These are phyloP conservation scores for Thermothelomyces thermophilus DNA, from an alignment of 2,329 filamentous ascomycete genomes.

Conservation along the genomic window DNA sequence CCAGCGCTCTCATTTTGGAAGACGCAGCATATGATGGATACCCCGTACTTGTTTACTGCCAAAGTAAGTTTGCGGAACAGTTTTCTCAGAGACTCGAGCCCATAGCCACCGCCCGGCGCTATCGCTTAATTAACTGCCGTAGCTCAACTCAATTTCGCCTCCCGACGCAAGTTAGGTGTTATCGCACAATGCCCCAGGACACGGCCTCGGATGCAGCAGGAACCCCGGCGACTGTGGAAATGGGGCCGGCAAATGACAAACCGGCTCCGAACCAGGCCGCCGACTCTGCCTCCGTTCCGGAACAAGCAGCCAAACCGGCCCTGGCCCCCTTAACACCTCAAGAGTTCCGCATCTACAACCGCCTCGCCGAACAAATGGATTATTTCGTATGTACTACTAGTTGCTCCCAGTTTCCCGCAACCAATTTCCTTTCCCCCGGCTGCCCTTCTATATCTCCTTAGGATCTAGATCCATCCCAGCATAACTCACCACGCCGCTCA, in stretches of 20 bases:
- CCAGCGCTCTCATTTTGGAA: background rate
- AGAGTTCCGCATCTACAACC: conserved; percentile 66
- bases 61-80: too few species aligned
- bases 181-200: background rate
- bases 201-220: background rate
- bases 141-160: too few species aligned
- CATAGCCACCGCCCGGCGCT: too few species aligned
- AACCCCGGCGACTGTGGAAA: background rate
- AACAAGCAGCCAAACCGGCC: conserved; percentile 4
- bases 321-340: conserved; percentile 57
- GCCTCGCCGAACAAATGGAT: conserved; percentile 69
- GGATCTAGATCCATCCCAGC: too few species aligned
- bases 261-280: background rate
- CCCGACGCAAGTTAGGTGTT: too few species aligned
- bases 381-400: conserved; percentile 54
- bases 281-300: background rate
- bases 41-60: too few species aligned
- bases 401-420: too few species aligned
- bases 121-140: too few species aligned
- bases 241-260: background rate
- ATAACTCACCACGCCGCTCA: too few species aligned
- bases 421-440: background rate
- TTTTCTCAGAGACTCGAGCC: too few species aligned
- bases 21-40: too few species aligned
- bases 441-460: too few species aligned